phyloP scores from a whole-genome alignment of 176 grass and related monocot genomes.

The Carex cristatella region DNA sequence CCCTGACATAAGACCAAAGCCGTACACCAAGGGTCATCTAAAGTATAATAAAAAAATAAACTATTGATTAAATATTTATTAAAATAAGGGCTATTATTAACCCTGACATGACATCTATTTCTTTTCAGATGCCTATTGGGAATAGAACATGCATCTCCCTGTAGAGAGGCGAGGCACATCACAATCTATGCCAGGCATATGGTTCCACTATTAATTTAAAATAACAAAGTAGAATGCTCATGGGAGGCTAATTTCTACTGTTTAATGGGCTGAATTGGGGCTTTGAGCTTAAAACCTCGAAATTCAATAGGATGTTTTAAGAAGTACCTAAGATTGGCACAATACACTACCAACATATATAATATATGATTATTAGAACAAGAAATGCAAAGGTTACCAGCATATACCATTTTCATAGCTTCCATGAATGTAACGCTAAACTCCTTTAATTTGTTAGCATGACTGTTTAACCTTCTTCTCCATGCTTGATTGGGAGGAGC shows the following conservation, averaged over 20 bases:
- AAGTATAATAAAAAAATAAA: slow-evolving; percentile 8
- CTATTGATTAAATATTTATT: not conserved
- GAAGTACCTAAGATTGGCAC: not conserved
- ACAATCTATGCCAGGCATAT: no score
- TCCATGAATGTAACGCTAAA: slow-evolving; percentile 93
- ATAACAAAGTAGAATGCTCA: not conserved
- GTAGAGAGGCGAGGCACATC: no score
- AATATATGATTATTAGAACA: slow-evolving; percentile 17
- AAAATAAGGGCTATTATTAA: no score
- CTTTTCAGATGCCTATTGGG: no score
- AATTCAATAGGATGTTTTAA: not conserved
- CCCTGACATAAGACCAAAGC: slow-evolving; percentile 95
- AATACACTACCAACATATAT: not conserved
- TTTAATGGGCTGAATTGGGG: not conserved
- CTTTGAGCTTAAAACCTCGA: not conserved
- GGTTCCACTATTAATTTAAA: not conserved
- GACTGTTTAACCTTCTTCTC: slow-evolving; percentile 83
- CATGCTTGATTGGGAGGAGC: slow-evolving; percentile 84
- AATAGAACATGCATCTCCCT: no score
- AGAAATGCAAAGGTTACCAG: not conserved
- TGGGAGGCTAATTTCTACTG: not conserved
- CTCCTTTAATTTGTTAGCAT: slow-evolving; percentile 91
- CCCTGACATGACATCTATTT: no score
- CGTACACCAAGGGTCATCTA: slow-evolving; percentile 92
- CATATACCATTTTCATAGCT: slow-evolving; percentile 75